Evolutionary conservation across 805 yeast genomes (phyloP).

Genomic region (Saccharomycopsis amapae): DNA sequence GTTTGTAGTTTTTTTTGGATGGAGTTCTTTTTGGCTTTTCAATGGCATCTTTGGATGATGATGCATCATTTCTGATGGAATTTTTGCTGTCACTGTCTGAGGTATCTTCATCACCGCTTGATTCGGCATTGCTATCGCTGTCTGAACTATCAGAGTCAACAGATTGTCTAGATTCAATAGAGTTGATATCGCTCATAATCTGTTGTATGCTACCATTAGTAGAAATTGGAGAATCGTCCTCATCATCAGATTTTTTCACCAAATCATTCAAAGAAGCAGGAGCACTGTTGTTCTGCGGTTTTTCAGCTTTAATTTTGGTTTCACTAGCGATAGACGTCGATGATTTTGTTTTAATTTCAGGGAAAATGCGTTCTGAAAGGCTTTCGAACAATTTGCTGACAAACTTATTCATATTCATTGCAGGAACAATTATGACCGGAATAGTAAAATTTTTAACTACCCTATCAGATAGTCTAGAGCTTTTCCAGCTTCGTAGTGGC

Average conservation of each 20-base stretch:
- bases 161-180: not conserved
- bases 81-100: not conserved
- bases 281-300: slow-evolving; percentile 15
- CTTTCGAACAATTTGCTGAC: slow-evolving; percentile 37
- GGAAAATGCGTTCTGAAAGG: not conserved
- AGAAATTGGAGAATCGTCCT: no score
- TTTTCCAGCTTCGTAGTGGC: slow-evolving; percentile 52
- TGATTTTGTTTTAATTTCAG: not conserved
- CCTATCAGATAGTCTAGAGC: slow-evolving; percentile 57
- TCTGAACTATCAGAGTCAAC: not conserved
- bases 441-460: slow-evolving; percentile 56
- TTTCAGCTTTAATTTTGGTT: slow-evolving; percentile 11
- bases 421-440: slow-evolving; percentile 63
- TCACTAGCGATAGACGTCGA: no score
- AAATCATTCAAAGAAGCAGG: slow-evolving; percentile 9
- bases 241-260: not conserved
- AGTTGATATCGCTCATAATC: no score
- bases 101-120: not conserved
- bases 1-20: not conserved
- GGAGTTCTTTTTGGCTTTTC: not conserved
- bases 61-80: not conserved
- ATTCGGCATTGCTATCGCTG: not conserved
- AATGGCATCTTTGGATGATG: not conserved
- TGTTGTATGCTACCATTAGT: not conserved
- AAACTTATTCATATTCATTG: slow-evolving; percentile 47